Conservation (phyloP, 1,284 basidiomycete genomes). For the Ustilago lituana region DNA sequence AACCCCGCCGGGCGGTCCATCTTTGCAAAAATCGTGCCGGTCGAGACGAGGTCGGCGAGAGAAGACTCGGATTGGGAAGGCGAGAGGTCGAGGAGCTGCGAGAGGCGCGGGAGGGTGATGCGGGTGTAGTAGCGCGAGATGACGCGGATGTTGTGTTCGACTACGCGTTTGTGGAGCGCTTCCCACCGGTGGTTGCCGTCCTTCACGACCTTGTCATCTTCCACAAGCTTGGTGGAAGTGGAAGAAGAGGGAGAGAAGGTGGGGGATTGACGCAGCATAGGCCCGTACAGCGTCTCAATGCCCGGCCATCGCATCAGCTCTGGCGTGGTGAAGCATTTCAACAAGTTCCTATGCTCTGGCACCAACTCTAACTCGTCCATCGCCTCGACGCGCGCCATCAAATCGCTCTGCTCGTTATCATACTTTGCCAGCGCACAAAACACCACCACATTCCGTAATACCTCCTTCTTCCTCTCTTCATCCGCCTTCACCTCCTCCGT, state of each 20-base stretch:
- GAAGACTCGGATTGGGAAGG: slow-evolving; percentile 84
- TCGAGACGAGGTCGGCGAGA: slow-evolving; percentile 80
- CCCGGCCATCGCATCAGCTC: slow-evolving; percentile 99
- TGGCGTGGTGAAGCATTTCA: slow-evolving; percentile 94
- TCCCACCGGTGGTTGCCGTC: slow-evolving; percentile 84
- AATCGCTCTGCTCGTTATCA: slow-evolving; percentile 96
- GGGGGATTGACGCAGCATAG: slow-evolving; percentile 79
- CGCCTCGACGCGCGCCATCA: slow-evolving; percentile 85
- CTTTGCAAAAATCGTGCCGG: slow-evolving; percentile 82
- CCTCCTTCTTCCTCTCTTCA: slow-evolving; percentile 53
- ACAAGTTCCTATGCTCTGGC: slow-evolving; percentile 86
- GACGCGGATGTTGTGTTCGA: slow-evolving; percentile 98
- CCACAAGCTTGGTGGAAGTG: not conserved
- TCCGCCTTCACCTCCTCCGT: slow-evolving; percentile 87
- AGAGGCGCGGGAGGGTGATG: slow-evolving; percentile 84
- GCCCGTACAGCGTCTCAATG: slow-evolving; percentile 89
- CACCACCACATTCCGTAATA: slow-evolving; percentile 80
- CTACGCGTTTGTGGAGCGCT: slow-evolving; percentile 91
- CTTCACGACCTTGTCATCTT: slow-evolving; percentile 29
- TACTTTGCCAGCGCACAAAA: slow-evolving; percentile 92
- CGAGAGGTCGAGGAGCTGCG: slow-evolving; percentile 86
- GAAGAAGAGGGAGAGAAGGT: slow-evolving; percentile 74
- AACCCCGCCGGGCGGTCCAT: slow-evolving; percentile 91
- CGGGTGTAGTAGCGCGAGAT: slow-evolving; percentile 93
- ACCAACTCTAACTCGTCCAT: slow-evolving; percentile 78